A percentile compares a stretch with the other conserved stretches of the same genome.
Conservation (phyloP, 768 basidiomycete genomes). For the Fibroporia radiculosa region DNA sequence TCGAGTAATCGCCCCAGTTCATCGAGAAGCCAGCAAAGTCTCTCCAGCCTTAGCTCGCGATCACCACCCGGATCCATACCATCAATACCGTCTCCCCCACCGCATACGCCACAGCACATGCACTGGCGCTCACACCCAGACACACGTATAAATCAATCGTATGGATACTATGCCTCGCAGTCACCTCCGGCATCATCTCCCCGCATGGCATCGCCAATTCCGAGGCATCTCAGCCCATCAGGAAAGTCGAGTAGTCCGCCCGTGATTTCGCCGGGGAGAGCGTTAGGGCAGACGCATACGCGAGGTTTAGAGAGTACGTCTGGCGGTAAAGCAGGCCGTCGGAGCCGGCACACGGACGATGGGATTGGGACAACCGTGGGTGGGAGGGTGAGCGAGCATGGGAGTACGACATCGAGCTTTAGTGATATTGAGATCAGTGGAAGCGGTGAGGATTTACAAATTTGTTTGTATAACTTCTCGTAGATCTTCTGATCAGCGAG, state of each 20-base stretch:
- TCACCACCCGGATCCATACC: conserved; percentile 77
- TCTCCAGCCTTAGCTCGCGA: conserved; percentile 60
- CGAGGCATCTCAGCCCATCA: conserved; percentile 31
- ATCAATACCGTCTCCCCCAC: conserved; percentile 68
- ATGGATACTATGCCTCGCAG: conserved; percentile 5
- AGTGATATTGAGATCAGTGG: conserved; percentile 59
- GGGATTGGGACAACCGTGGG: conserved; percentile 32
- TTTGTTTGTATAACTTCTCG: neutral
- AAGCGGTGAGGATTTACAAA: neutral
- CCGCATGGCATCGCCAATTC: conserved; percentile 8
- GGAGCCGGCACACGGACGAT: conserved; percentile 32
- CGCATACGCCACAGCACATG: conserved; percentile 39
- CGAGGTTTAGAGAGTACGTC: conserved; percentile 3
- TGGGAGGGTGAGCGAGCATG: conserved; percentile 55
- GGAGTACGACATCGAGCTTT: conserved; percentile 75
- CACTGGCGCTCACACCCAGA: conserved; percentile 9
- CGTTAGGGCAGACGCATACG: conserved; percentile 34
- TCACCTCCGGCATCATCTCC: conserved; percentile 6
- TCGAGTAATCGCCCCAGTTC: conserved; percentile 28
- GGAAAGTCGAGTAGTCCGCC: conserved; percentile 59
- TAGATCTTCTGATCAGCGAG: neutral
- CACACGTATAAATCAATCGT: conserved; percentile 1
- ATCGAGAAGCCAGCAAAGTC: conserved; percentile 57
- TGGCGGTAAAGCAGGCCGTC: conserved; percentile 8
- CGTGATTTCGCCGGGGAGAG: conserved; percentile 46